A percentile compares a stretch with the other conserved stretches of the same genome.
Evolutionary conservation across 495 filamentous ascomycete species (phyloP).

Genomic region (Umbilicaria muhlenbergii): DNA sequence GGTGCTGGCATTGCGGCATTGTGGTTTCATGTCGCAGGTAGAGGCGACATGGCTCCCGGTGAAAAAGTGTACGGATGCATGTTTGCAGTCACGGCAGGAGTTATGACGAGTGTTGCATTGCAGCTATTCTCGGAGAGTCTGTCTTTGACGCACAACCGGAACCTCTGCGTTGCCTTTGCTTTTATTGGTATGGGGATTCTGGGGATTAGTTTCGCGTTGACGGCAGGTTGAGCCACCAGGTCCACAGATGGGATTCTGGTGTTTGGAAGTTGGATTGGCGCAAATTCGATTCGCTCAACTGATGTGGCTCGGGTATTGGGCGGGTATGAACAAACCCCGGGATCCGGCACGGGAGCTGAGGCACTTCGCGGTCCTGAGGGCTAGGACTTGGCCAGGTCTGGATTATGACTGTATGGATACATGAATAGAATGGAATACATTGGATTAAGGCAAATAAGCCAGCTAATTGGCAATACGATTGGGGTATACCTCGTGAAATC

Average conservation of each 20-base stretch:
- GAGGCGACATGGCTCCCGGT: constrained; percentile 21
- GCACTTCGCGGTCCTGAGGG: no score
- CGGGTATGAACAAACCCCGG: no score
- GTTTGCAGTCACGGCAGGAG: constrained; percentile 80
- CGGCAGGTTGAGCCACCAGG: constrained; percentile 23
- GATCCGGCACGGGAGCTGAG: no score
- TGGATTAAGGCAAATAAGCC: no score
- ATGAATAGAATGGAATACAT: no score
- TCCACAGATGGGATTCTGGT: neutral
- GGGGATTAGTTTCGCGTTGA: constrained; percentile 76
- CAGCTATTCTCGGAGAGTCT: constrained; percentile 80
- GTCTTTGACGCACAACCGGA: constrained; percentile 61
- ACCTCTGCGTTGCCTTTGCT: constrained; percentile 68
- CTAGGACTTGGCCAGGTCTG: no score
- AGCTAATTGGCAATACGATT: neutral
- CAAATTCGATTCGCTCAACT: neutral
- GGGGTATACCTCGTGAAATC: constrained; percentile 14
- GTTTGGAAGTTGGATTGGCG: neutral
- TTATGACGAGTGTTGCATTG: constrained; percentile 86
- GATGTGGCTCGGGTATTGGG: neutral
- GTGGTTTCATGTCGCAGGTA: constrained; percentile 50
- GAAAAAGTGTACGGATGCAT: constrained; percentile 66
- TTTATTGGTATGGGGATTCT: constrained; percentile 83
- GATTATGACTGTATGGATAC: no score
- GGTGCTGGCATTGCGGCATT: constrained; percentile 72